Percentiles rank a stretch among this genome's conserved stretches.
phyloP scores from a whole-genome alignment of 768 basidiomycete species.

The Russula sp. region DNA sequence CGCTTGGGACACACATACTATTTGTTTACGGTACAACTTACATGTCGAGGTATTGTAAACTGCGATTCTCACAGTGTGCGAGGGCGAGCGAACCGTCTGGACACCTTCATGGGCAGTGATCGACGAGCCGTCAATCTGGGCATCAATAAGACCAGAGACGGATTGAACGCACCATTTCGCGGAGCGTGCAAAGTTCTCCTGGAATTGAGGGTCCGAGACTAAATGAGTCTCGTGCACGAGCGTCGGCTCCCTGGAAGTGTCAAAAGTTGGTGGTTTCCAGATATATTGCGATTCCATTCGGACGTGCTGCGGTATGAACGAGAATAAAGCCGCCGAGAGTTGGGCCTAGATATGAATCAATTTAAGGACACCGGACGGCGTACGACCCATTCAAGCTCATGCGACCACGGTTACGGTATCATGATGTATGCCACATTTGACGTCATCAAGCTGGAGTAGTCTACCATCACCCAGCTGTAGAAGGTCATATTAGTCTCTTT shows the following conservation, averaged over 20 bases:
- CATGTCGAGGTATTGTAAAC: constrained; percentile 49
- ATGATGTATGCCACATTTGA: not conserved
- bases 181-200: constrained; percentile 20
- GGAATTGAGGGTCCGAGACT: constrained; percentile 7
- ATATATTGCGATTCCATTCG: constrained; percentile 5
- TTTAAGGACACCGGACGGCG: not conserved
- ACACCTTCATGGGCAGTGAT: constrained; percentile 42
- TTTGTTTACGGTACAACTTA: constrained; percentile 27
- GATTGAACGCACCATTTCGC: constrained; percentile 19
- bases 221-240: constrained; percentile 1
- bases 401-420: no score
- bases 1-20: not conserved
- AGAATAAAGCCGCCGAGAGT: not conserved
- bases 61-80: constrained; percentile 62
- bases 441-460: not conserved
- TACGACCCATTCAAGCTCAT: not conserved
- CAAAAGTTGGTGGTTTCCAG: constrained; percentile 18
- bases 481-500: not conserved
- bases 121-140: not conserved
- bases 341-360: not conserved
- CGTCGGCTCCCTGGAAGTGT: constrained; percentile 9
- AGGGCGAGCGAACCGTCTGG: constrained; percentile 66
- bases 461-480: not conserved
- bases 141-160: not conserved
- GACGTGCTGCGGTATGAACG: not conserved